Conservation (phyloP, 495 filamentous ascomycete species). For the Thermothielavioides terrestris region DNA sequence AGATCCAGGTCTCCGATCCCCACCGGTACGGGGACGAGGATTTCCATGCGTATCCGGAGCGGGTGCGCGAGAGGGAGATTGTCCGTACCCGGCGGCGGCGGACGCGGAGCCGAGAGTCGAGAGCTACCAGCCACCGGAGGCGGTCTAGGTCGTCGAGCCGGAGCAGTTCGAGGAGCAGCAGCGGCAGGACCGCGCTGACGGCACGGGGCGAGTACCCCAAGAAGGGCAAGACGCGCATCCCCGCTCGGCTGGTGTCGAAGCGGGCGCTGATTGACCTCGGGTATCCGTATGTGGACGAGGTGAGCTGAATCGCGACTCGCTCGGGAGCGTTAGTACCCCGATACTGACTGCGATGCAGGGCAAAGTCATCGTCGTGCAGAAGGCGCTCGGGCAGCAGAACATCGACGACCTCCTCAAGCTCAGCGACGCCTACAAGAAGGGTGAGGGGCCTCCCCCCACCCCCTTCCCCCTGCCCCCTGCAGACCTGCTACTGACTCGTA, state of each 20-base stretch:
- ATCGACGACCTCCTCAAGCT: constrained; percentile 81
- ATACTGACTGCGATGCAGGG: constrained; percentile 45
- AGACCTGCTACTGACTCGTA: too few relatives aligned
- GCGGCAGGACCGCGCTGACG: constrained; percentile 35
- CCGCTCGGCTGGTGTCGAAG: constrained; percentile 63
- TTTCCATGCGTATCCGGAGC: constrained; percentile 50
- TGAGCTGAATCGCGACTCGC: too few relatives aligned
- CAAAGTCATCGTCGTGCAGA: constrained; percentile 65
- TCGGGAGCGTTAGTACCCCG: too few relatives aligned
- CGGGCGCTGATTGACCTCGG: constrained; percentile 72
- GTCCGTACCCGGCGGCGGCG: constrained; percentile 33
- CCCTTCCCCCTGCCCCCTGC: neutral
- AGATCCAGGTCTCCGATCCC: constrained; percentile 60
- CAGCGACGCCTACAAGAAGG: constrained; percentile 61
- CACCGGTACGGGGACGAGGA: constrained; percentile 61
- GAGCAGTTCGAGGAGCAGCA: constrained; percentile 40
- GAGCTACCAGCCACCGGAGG: constrained; percentile 19
- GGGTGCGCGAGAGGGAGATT: constrained; percentile 42
- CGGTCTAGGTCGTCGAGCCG: constrained; percentile 29
- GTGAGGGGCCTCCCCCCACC: too few relatives aligned
- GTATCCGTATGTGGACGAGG: constrained; percentile 82
- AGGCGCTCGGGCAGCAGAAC: constrained; percentile 76
- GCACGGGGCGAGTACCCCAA: constrained; percentile 58
- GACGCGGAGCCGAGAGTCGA: constrained; percentile 29
- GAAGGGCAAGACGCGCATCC: constrained; percentile 82